A percentile compares a stretch with the other conserved stretches of the same genome.
These are phyloP conservation scores for Annona cherimola DNA, from an alignment of 164 flowering plant genomes.

Conservation along the genomic window DNA sequence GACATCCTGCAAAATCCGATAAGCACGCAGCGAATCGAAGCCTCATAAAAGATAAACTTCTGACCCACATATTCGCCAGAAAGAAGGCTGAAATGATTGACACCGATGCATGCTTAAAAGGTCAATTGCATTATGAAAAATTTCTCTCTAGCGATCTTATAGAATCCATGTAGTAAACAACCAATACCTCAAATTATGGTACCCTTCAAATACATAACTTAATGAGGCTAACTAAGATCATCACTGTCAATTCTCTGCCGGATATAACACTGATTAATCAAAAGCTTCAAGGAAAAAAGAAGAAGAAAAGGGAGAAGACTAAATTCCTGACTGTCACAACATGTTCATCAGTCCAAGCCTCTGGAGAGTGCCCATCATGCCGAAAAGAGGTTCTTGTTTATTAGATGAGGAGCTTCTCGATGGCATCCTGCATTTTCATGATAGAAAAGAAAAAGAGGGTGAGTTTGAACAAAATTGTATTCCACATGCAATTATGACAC, in stretches of 20 bases:
- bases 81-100: too few species aligned
- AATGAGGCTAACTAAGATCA: neutral
- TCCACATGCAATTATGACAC: too few species aligned
- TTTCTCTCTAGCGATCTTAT: neutral
- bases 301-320: neutral
- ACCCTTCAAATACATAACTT: neutral
- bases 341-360: slow-evolving; percentile 15
- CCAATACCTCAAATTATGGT: neutral
- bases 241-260: neutral
- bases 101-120: too few species aligned
- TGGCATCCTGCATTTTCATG: slow-evolving; percentile 24
- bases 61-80: too few species aligned
- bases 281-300: neutral
- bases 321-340: neutral
- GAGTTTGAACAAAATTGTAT: too few species aligned
- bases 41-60: too few species aligned
- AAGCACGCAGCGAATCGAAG: too few species aligned
- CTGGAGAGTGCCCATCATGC: slow-evolving; percentile 9
- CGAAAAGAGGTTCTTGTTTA: slow-evolving; percentile 1
- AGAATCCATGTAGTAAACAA: neutral
- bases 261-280: neutral
- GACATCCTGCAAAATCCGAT: too few species aligned
- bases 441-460: neutral
- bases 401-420: slow-evolving; percentile 21
- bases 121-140: too few species aligned